Evolutionary conservation across 768 basidiomycete species (phyloP).

Genomic region (Podaxis carcinomalis): DNA sequence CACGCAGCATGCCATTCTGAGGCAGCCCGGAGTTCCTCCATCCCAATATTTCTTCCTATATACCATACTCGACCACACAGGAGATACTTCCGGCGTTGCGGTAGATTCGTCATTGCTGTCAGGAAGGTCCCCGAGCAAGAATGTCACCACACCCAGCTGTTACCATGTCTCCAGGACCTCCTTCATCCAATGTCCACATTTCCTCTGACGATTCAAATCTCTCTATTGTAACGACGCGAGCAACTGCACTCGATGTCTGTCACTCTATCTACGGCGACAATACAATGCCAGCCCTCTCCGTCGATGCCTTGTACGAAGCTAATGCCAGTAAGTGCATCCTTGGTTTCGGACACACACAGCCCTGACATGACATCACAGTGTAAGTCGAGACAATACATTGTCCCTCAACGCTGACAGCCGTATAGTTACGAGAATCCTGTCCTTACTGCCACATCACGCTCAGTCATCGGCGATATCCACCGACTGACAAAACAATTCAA

Average conservation of each 20-base stretch:
- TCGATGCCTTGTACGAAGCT: constrained; percentile 66
- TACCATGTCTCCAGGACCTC: constrained; percentile 12
- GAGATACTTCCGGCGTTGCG: not conserved
- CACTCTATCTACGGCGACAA: constrained; percentile 63
- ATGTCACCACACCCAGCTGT: constrained; percentile 12
- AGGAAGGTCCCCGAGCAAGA: not conserved
- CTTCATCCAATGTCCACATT: constrained; percentile 8
- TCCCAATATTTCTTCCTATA: not conserved
- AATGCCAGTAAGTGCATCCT: constrained; percentile 54
- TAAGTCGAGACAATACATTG: constrained; percentile 24
- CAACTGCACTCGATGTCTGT: constrained; percentile 66
- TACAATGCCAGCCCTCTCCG: constrained; percentile 43
- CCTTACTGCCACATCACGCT: constrained; percentile 69
- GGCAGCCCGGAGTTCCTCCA: not conserved
- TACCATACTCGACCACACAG: not conserved
- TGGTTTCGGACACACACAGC: constrained; percentile 3
- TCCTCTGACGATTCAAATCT: constrained; percentile 24
- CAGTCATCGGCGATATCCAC: constrained; percentile 70
- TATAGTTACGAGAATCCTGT: constrained; percentile 76
- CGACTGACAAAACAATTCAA: constrained; percentile 55
- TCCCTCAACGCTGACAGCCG: constrained; percentile 12
- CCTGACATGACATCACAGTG: constrained; percentile 27
- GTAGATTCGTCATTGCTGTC: not conserved
- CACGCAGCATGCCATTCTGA: not conserved
- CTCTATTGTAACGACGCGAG: constrained; percentile 41